Conservation (phyloP, 257 asterid species). For the Solanum clarkiae region DNA sequence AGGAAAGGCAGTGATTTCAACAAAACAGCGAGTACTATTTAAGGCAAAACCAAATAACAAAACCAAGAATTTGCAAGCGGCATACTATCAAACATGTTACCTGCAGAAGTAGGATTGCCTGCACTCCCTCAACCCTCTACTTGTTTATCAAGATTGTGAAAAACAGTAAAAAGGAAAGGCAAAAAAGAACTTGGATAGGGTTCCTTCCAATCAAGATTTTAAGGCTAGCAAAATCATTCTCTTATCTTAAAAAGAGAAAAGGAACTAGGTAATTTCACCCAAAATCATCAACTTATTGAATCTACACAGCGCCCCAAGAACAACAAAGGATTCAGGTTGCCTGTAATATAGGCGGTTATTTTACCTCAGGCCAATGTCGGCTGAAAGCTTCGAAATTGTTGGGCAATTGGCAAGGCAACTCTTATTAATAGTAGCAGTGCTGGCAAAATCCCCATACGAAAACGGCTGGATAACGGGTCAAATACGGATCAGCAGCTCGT, state of each 20-base stretch:
- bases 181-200: neutral
- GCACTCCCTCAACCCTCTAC: neutral
- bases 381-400: neutral
- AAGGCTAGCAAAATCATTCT: neutral
- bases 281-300: neutral
- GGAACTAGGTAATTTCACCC: neutral
- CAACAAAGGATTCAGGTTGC: neutral
- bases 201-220: neutral
- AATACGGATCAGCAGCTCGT: neutral
- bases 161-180: neutral
- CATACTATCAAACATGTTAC: neutral
- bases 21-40: neutral
- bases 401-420: neutral
- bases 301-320: neutral
- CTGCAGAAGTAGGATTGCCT: neutral
- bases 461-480: neutral
- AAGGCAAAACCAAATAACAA: neutral
- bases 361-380: neutral
- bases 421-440: neutral
- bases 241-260: neutral
- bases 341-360: neutral
- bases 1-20: neutral
- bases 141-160: too few relatives aligned
- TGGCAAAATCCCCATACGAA: neutral
- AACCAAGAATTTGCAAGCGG: neutral